Evolutionary conservation across 768 basidiomycete species (phyloP).

Genomic region (Austroboletus eburneus): DNA sequence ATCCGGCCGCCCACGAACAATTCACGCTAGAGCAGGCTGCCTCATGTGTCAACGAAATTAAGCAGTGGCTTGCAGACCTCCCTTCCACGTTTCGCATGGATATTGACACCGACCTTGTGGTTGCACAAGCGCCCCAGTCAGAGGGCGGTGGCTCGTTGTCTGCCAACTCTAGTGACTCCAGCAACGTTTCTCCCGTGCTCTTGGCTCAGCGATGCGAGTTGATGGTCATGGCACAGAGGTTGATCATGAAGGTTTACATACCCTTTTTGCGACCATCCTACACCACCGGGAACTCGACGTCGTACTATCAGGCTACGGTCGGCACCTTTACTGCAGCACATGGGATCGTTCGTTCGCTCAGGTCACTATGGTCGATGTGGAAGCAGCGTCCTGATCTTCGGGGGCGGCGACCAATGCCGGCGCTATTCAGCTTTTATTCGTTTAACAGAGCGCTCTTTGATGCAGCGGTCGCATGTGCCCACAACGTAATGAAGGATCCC

Average conservation of each 20-base stretch:
- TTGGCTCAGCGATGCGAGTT: slow-evolving; percentile 56
- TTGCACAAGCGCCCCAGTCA: slow-evolving; percentile 8
- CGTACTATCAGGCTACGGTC: slow-evolving; percentile 50
- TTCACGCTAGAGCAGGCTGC: slow-evolving; percentile 60
- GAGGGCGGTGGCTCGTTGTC: slow-evolving; percentile 9
- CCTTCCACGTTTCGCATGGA: slow-evolving; percentile 48
- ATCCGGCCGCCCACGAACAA: slow-evolving; percentile 25
- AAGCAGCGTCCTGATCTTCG: slow-evolving; percentile 33
- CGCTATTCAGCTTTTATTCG: slow-evolving; percentile 53
- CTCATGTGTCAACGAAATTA: slow-evolving; percentile 53
- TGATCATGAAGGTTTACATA: slow-evolving; percentile 62
- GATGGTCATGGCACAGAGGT: slow-evolving; percentile 52
- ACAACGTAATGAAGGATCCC: slow-evolving; percentile 55
- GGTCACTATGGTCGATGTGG: slow-evolving; percentile 39
- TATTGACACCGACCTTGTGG: slow-evolving; percentile 28
- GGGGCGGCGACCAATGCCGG: slow-evolving; percentile 35
- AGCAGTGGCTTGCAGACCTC: slow-evolving; percentile 49
- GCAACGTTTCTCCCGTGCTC: slow-evolving; percentile 33
- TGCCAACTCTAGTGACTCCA: slow-evolving; percentile 10
- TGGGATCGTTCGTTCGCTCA: slow-evolving; percentile 50
- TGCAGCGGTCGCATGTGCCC: slow-evolving; percentile 60
- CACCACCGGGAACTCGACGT: slow-evolving; percentile 22
- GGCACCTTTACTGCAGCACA: slow-evolving; percentile 66
- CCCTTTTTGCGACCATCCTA: slow-evolving; percentile 53
- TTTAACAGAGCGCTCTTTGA: slow-evolving; percentile 62